Base-by-base conservation (phyloP, 2,329 filamentous ascomycete genomes). In the Dryadomyces quercus-mongolicae region DNA sequence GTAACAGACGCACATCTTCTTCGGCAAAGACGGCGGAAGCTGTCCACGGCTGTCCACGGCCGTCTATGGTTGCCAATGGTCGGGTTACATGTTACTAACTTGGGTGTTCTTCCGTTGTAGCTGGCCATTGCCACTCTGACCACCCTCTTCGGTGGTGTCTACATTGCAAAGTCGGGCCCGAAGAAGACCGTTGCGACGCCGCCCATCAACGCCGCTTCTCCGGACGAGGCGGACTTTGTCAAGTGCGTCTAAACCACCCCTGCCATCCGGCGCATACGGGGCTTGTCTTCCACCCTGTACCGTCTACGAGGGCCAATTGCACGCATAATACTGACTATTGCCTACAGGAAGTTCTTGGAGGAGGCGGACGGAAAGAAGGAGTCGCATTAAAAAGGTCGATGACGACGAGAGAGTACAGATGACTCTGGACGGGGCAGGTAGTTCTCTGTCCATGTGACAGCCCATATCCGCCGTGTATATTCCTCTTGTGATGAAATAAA, bases 141-240 rank as follows among this genome's bases (percentile, higher is more conserved):
- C 57, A 65, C 71, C 56, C 61, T 82, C 50, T 77, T 78, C 63
- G 71, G 71, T 61, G 76, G 74, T 57, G 63, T 65, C 65, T 75
- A 74, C 66, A 62, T 70, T 43, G 68, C 70, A 53, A 56, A 70
- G 54, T 66, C 70, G 50, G 74, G 78, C 57, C 66, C 71, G 65
- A 72, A 71, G 67, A 64, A 65, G 61, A 57, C 66, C 60, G 61
- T 67, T 50, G 70, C 73, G 56, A 66, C 74, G 51, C 79, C 79
- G 59, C 79, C 79, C 51, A 79, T 82, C 72, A 81, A 82, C 67
- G 79, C 79, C 57, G 74, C 76, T 52, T 80, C 73, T 70, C 72
- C 77, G 63, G 79, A 81, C 65, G 79, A 82, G 72, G 77, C 75
- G 67, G 77, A 81, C 66, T 82, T 82, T 69, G 81, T 82, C 73